Conservation (phyloP, 2,329 filamentous ascomycete genomes). For the Monascus ruber region DNA sequence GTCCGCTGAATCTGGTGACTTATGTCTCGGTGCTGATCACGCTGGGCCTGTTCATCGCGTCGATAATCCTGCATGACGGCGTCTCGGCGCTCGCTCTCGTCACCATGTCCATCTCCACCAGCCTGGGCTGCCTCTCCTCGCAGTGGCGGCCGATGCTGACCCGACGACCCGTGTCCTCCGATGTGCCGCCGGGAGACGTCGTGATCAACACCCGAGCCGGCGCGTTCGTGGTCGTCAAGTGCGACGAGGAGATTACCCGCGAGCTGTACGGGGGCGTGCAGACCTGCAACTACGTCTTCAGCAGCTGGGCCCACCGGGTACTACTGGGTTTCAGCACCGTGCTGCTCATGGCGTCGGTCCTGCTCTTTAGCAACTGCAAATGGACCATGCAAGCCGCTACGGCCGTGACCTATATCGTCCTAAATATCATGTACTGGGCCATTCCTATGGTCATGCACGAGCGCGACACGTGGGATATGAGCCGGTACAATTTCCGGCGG, state of each 20-base stretch:
- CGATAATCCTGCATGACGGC: slow-evolving; percentile 34
- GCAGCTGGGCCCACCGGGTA: slow-evolving; percentile 36
- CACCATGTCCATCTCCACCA: slow-evolving; percentile 43
- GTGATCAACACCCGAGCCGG: slow-evolving; percentile 51
- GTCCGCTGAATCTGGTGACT: slow-evolving; percentile 44
- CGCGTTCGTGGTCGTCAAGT: slow-evolving; percentile 47
- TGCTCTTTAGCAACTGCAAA: slow-evolving; percentile 51
- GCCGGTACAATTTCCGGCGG: slow-evolving; percentile 36
- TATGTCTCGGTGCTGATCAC: slow-evolving; percentile 37
- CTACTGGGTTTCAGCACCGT: slow-evolving; percentile 49
- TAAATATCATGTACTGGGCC: slow-evolving; percentile 51
- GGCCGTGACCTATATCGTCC: slow-evolving; percentile 45
- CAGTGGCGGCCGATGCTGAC: slow-evolving; percentile 48
- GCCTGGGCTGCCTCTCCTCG: slow-evolving; percentile 45
- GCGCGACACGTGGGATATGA: slow-evolving; percentile 46
- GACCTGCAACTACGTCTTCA: slow-evolving; percentile 46
- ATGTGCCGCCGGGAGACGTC: slow-evolving; percentile 47
- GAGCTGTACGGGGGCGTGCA: slow-evolving; percentile 53
- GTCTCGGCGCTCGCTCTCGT: slow-evolving; percentile 42
- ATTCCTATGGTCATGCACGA: slow-evolving; percentile 39
- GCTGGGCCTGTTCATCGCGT: slow-evolving; percentile 9
- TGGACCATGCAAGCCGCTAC: slow-evolving; percentile 51
- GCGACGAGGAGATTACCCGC: slow-evolving; percentile 49
- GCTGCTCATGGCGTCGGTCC: slow-evolving; percentile 50
- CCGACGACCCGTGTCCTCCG: slow-evolving; percentile 37